phyloP scores from a whole-genome alignment of 441 rosid genomes.

The Gossypium davidsonii region DNA sequence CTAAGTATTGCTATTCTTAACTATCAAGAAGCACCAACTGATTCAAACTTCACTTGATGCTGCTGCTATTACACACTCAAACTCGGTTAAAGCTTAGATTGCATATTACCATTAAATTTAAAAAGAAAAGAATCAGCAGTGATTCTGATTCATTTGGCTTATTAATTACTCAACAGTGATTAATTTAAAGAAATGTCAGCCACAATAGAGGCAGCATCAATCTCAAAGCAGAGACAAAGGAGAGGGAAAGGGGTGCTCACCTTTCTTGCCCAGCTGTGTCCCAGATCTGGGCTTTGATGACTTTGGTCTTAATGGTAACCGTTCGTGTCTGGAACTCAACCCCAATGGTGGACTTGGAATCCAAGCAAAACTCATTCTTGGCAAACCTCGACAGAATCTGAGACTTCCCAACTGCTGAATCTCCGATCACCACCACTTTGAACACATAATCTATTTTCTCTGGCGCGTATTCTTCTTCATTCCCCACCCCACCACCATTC shows the following conservation, averaged over 20 bases:
- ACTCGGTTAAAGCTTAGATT: no score
- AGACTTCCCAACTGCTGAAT: slow-evolving; percentile 57
- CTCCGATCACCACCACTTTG: slow-evolving; percentile 55
- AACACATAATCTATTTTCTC: slow-evolving; percentile 69
- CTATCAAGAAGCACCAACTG: no score
- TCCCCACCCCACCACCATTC: slow-evolving; percentile 41
- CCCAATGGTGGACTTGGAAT: slow-evolving; percentile 56
- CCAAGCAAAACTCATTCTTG: slow-evolving; percentile 43
- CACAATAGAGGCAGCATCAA: neutral
- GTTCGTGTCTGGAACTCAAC: slow-evolving; percentile 64
- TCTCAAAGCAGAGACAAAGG: neutral
- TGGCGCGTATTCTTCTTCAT: slow-evolving; percentile 18
- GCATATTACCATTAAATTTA: no score
- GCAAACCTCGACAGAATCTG: slow-evolving; percentile 56
- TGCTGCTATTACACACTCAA: no score
- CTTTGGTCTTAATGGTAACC: slow-evolving; percentile 33
- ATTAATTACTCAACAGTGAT: neutral
- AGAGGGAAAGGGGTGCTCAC: slow-evolving; percentile 15
- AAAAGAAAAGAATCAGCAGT: neutral
- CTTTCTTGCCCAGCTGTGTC: slow-evolving; percentile 70
- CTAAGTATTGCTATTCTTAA: no score
- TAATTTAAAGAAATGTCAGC: neutral
- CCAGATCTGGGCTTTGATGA: slow-evolving; percentile 67
- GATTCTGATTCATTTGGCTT: neutral
- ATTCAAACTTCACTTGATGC: no score